phyloP scores from a whole-genome alignment of 768 basidiomycete genomes.

The Pleurotus cornucopiae region DNA sequence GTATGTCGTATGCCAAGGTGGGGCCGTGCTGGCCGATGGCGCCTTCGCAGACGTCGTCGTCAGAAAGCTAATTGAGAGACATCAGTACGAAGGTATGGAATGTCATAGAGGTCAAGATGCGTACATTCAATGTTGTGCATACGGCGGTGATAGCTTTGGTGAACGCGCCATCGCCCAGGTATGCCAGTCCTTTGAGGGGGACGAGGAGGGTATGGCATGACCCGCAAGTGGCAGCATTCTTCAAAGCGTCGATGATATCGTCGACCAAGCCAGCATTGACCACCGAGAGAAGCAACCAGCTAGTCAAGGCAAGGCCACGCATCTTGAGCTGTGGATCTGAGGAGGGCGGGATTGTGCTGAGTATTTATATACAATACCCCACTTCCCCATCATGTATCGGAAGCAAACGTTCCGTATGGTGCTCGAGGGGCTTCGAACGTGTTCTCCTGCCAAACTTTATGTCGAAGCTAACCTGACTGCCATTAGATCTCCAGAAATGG shows the following conservation, averaged over 20 bases:
- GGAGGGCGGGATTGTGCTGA: neutral
- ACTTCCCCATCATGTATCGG: neutral
- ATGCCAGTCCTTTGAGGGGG: constrained; percentile 41
- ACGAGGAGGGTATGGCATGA: constrained; percentile 49
- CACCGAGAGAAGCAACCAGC: constrained; percentile 6
- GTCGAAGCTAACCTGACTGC: neutral
- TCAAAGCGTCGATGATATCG: constrained; percentile 38
- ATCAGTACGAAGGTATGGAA: neutral
- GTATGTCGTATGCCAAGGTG: constrained; percentile 53
- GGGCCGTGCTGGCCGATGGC: constrained; percentile 47
- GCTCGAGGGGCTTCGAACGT: neutral
- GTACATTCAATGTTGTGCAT: constrained; percentile 39
- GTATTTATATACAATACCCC: neutral
- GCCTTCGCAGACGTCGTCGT: constrained; percentile 57
- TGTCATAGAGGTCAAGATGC: neutral
- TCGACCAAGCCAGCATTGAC: constrained; percentile 28
- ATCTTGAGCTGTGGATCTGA: constrained; percentile 1
- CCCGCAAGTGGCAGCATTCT: constrained; percentile 42
- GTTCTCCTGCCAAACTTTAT: neutral
- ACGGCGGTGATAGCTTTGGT: constrained; percentile 35
- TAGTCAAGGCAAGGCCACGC: neutral
- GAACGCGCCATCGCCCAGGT: constrained; percentile 45
- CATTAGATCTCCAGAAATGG: constrained; percentile 8
- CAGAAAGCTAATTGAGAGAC: constrained; percentile 34
- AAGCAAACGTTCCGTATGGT: constrained; percentile 1